Evolutionary conservation across 2,329 filamentous ascomycete species (phyloP).

Genomic region (Fusarium austroafricanum): DNA sequence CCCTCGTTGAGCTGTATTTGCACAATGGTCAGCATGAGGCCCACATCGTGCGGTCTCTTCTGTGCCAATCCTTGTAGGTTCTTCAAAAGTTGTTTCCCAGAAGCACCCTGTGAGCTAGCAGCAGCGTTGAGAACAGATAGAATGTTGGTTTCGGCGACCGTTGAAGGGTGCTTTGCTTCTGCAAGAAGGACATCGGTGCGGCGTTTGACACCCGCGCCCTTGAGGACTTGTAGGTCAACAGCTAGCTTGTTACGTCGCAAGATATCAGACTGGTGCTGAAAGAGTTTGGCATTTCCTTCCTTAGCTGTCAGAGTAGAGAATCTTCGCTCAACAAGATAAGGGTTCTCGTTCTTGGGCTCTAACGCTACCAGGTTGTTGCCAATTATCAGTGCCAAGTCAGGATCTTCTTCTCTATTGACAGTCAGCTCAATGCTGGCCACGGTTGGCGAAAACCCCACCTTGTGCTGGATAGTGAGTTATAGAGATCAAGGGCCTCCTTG

Average conservation of each 20-base stretch:
- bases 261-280: constrained; percentile 73
- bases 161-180: constrained; percentile 45
- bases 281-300: constrained; percentile 72
- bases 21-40: constrained; percentile 80
- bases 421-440: background rate
- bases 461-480: constrained; percentile 68
- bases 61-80: constrained; percentile 76
- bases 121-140: constrained; percentile 73
- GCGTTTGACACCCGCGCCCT: constrained; percentile 70
- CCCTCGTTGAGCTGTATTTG: constrained; percentile 82
- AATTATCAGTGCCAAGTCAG: constrained; percentile 73
- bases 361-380: constrained; percentile 70
- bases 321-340: constrained; percentile 74
- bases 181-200: constrained; percentile 59
- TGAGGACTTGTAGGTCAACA: constrained; percentile 74
- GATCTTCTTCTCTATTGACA: constrained; percentile 70
- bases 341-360: constrained; percentile 64
- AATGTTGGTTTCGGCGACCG: constrained; percentile 51
- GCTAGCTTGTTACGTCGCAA: constrained; percentile 71
- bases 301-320: constrained; percentile 65
- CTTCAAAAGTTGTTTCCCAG: constrained; percentile 76
- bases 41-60: constrained; percentile 81
- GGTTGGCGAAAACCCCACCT: constrained; percentile 61
- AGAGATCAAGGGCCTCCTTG: constrained; percentile 73
- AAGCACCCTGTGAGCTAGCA: constrained; percentile 72